A percentile compares a stretch with the other conserved stretches of the same genome.
These are phyloP conservation scores for Aquilaria malaccensis DNA, from an alignment of 345 rosid species.

Conservation along the genomic window DNA sequence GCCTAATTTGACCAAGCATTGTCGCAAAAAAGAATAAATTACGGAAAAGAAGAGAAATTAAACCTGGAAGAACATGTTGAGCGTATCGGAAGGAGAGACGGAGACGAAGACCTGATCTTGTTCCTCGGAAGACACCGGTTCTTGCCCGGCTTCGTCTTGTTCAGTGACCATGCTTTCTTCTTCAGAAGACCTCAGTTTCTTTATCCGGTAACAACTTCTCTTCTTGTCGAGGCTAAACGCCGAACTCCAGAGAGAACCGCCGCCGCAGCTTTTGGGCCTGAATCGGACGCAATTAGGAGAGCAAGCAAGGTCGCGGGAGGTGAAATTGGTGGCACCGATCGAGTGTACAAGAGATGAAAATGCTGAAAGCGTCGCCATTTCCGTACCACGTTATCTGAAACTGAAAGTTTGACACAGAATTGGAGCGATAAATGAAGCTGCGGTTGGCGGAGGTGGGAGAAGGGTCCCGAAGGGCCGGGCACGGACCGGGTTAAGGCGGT, in stretches of 20 bases:
- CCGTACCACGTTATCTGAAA: neutral
- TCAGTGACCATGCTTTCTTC: constrained; percentile 42
- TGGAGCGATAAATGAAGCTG: too few relatives aligned
- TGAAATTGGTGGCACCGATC: constrained; percentile 8
- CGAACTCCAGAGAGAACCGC: constrained; percentile 21
- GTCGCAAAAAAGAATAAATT: neutral
- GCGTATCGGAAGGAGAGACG: constrained; percentile 86
- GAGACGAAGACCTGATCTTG: constrained; percentile 67
- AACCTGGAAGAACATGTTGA: constrained; percentile 85
- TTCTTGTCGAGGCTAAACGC: neutral
- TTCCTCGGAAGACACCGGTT: constrained; percentile 18
- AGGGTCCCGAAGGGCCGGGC: too few relatives aligned
- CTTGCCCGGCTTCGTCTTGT: constrained; percentile 6
- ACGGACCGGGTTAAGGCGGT: too few relatives aligned
- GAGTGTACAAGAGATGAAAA: constrained; percentile 27
- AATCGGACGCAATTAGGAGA: constrained; percentile 24
- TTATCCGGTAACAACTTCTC: constrained; percentile 12
- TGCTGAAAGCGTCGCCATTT: constrained; percentile 45
- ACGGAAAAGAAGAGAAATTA: neutral
- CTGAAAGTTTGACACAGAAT: neutral
- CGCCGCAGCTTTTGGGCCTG: constrained; percentile 15
- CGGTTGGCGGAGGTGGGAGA: too few relatives aligned
- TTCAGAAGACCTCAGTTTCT: constrained; percentile 41
- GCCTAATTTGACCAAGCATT: too few relatives aligned
- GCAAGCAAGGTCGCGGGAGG: constrained; percentile 11